Percentiles rank a stretch among this genome's conserved stretches.
phyloP scores from a whole-genome alignment of 768 basidiomycete genomes.

The Auricularia sp. region DNA sequence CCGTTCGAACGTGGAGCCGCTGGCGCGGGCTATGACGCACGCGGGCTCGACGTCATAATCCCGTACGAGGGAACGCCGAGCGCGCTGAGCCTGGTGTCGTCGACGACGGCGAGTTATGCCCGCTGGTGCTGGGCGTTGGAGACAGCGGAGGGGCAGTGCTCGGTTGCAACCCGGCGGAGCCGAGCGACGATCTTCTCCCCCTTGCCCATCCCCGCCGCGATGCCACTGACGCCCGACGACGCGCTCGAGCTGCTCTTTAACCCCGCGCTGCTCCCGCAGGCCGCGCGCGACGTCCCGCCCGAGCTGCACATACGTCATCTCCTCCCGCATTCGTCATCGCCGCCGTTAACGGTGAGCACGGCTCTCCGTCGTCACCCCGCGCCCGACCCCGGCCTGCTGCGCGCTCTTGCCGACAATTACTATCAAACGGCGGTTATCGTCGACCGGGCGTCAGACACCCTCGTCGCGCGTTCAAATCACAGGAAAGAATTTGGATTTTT shows the following conservation, averaged over 20 bases:
- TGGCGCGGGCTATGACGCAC: no score
- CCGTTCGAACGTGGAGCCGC: no score
- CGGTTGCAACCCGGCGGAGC: no score
- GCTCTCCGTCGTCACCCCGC: conserved; percentile 64
- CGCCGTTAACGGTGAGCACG: conserved; percentile 27
- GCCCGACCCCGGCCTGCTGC: conserved; percentile 51
- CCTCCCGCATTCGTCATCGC: conserved; percentile 27
- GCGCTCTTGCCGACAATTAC: conserved; percentile 52
- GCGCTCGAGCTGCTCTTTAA: no score
- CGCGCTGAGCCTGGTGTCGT: no score
- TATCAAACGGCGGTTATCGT: conserved; percentile 72
- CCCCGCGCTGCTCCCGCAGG: conserved; percentile 53
- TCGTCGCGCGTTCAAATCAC: conserved; percentile 27
- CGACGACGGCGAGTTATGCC: no score
- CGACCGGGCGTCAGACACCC: conserved; percentile 57
- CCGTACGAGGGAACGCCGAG: no score
- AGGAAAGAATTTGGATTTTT: no score
- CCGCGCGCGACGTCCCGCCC: conserved; percentile 46
- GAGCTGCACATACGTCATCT: conserved; percentile 52
- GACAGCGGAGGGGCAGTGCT: no score
- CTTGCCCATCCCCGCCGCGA: no score
- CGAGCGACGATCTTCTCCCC: no score
- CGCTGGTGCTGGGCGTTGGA: not conserved
- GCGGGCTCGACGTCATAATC: not conserved
- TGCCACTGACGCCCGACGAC: no score